These are phyloP conservation scores for Emericellopsis cladophorae DNA, from an alignment of 2,329 filamentous ascomycete genomes.

Conservation along the genomic window DNA sequence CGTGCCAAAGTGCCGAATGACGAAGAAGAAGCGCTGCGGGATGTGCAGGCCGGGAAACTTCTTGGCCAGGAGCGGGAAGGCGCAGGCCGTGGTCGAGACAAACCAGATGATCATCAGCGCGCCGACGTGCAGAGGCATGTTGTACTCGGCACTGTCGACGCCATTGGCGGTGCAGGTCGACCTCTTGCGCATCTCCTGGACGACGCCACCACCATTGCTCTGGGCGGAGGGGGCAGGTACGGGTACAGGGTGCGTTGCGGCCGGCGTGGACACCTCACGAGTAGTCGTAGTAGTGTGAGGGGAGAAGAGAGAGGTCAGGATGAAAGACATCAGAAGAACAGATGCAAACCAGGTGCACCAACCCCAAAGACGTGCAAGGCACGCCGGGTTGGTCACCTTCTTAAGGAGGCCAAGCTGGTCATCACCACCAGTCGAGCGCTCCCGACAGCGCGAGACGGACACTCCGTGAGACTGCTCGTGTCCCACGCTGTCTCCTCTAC, in stretches of 20 bases:
- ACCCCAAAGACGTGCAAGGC: slow-evolving; percentile 19
- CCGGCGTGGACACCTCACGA: not conserved
- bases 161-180: slow-evolving; percentile 15
- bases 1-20: slow-evolving; percentile 59
- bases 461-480: too few species aligned
- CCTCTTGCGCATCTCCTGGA: slow-evolving; percentile 8
- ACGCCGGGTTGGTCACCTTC: slow-evolving; percentile 13
- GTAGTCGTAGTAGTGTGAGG: not conserved
- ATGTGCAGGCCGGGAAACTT: slow-evolving; percentile 39
- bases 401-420: slow-evolving; percentile 20
- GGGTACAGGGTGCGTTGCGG: too few species aligned
- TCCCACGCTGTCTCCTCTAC: slow-evolving; percentile 9
- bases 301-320: slow-evolving; percentile 9
- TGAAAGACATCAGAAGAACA: slow-evolving; percentile 22
- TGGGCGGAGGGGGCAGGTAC: slow-evolving; percentile 2
- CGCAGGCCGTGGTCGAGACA: slow-evolving; percentile 34
- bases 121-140: slow-evolving; percentile 43
- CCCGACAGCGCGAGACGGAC: slow-evolving; percentile 14
- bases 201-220: not conserved
- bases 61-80: slow-evolving; percentile 41
- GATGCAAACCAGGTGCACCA: slow-evolving; percentile 29
- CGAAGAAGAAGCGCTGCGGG: slow-evolving; percentile 41
- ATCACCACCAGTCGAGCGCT: slow-evolving; percentile 22
- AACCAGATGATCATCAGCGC: slow-evolving; percentile 38
- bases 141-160: slow-evolving; percentile 28